Evolutionary conservation across 2,329 filamentous ascomycete species (phyloP).

Genomic region (Alternaria gaisen): DNA sequence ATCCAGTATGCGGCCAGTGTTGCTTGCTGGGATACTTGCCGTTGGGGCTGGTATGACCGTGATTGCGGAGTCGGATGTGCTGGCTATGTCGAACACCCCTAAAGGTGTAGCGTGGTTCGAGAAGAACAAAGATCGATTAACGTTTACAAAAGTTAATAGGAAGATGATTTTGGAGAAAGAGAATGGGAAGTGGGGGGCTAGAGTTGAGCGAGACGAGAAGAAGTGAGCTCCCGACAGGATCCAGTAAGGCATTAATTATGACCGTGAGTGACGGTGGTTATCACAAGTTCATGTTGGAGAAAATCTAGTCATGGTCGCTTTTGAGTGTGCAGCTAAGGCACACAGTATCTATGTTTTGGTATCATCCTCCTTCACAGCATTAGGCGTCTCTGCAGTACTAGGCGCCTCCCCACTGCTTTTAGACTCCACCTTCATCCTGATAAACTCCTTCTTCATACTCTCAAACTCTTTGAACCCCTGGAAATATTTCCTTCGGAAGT

Average conservation of each 20-base stretch:
- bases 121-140: not conserved
- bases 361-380: not conserved
- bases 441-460: conserved; percentile 41
- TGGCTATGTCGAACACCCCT: not conserved
- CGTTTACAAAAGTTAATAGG: not conserved
- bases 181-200: not conserved
- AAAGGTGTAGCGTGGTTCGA: not conserved
- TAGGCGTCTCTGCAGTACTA: not conserved
- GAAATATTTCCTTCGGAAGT: conserved; percentile 68
- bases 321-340: not conserved
- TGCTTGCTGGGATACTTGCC: not conserved
- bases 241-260: not conserved
- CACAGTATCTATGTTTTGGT: not conserved
- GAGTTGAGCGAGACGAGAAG: not conserved
- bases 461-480: conserved; percentile 51
- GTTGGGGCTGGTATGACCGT: not conserved
- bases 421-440: conserved; percentile 30
- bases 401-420: not conserved
- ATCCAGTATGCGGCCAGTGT: not conserved
- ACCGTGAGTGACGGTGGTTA: not conserved
- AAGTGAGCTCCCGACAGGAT: not conserved
- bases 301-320: not conserved
- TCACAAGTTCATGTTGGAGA: not conserved
- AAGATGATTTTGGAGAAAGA: not conserved
- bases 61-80: not conserved